Percentiles rank a stretch among this genome's conserved stretches.
Conservation (phyloP, 1,284 basidiomycete species). For the Peniophora sp. region DNA sequence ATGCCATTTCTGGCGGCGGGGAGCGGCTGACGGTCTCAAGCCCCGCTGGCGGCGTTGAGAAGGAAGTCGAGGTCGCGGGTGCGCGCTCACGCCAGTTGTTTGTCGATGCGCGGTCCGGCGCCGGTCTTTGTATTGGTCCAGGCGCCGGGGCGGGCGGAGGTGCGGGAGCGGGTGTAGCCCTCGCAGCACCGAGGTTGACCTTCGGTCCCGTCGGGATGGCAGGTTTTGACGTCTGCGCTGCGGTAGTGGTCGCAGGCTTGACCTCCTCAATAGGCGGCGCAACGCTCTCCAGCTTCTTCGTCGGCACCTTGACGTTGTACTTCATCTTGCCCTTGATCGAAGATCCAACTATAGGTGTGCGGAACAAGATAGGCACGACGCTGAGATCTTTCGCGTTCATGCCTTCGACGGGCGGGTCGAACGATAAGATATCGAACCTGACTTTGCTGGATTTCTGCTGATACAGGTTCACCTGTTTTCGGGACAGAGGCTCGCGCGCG, state of each 20-base stretch:
- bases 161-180: no score
- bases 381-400: conserved; percentile 57
- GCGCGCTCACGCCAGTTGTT: conserved; percentile 12
- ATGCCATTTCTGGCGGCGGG: conserved; percentile 42
- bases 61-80: conserved; percentile 4
- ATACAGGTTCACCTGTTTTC: conserved; percentile 36
- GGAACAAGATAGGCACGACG: conserved; percentile 66
- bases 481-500: conserved; percentile 34
- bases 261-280: background rate
- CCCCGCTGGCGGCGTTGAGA: background rate
- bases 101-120: no score
- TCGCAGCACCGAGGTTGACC: conserved; percentile 34
- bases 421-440: conserved; percentile 65
- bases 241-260: no score
- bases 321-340: conserved; percentile 40
- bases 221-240: conserved; percentile 1
- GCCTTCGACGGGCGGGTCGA: conserved; percentile 66
- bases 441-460: conserved; percentile 30
- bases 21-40: conserved; percentile 52
- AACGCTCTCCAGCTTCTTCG: background rate
- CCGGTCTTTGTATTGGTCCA: no score
- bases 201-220: conserved; percentile 21
- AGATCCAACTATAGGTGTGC: conserved; percentile 27
- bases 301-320: conserved; percentile 50
- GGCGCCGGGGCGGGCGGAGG: no score